These are phyloP conservation scores for Tuctoria greenei DNA, from an alignment of 176 grass and related monocot genomes.

Conservation along the genomic window DNA sequence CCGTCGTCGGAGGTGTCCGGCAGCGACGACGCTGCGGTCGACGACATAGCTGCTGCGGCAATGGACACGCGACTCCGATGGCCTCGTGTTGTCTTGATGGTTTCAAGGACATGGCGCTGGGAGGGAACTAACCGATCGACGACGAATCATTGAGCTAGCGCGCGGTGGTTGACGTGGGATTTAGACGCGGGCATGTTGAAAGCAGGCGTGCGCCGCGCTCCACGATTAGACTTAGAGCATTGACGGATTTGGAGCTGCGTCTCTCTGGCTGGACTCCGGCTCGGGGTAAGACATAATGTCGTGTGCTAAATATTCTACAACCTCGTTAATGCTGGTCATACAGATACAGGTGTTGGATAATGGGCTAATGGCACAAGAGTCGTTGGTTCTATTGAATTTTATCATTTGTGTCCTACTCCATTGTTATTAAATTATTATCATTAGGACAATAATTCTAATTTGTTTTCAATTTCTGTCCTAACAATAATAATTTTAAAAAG, in stretches of 20 bases:
- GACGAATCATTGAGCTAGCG: conserved; percentile 20
- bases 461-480: too few relatives aligned
- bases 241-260: conserved; percentile 32
- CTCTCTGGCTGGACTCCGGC: neutral
- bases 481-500: too few relatives aligned
- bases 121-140: conserved; percentile 11
- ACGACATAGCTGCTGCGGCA: conserved; percentile 23
- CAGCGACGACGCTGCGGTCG: neutral
- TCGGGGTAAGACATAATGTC: neutral
- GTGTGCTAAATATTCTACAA: neutral
- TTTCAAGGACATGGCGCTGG: conserved; percentile 13
- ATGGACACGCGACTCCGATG: neutral
- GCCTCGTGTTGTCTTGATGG: neutral
- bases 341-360: neutral
- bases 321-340: neutral
- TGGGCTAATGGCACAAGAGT: neutral
- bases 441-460: too few relatives aligned
- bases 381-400: neutral
- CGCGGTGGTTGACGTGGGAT: conserved; percentile 22
- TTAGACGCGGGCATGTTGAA: conserved; percentile 10
- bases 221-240: conserved; percentile 13
- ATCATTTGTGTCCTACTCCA: neutral
- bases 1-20: neutral
- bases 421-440: too few relatives aligned
- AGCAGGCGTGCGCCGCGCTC: conserved; percentile 17